Base-by-base conservation (phyloP, 805 yeast species). In the Suhomyces emberorum region DNA sequence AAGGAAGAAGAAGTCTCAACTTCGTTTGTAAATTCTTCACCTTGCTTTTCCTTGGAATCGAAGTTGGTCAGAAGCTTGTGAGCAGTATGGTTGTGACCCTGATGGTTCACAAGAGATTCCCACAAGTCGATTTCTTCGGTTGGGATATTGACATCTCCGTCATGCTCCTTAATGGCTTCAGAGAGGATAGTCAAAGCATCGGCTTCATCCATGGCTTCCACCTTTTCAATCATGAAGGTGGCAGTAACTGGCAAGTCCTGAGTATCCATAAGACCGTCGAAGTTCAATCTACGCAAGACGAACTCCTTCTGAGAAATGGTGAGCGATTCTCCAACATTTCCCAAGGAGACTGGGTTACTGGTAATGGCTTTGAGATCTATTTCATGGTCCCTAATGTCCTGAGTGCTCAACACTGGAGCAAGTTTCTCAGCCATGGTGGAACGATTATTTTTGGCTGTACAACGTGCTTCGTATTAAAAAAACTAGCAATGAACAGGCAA, bases 131-230 rank as follows among this genome's bases (percentile, higher is more conserved):
- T 53, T 27, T 57, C 69, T 6, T 41, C 44, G 3, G 51, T 32
- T 3, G 64, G 63, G 38, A 62, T 52, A 39, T 66, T 67, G 23
- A 57, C 56, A 39, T 67, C 72, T 10, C 45, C 58, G 0, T 44
- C 34, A 43, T 74, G 78, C 12, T 68, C 63, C 1, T 47, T 61
- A 3, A 68, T 41, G 4, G 73, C 68, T 12, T 60, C 55, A 21
- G 54, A 48, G 30, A 78, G 50, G 27, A 74, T 62, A 7, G 55
- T 58, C 1, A 65, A 25, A 0, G 77, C 66, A 26, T 71, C 73
- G 1, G 59, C 65, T 8, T 57, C 47, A 3, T 61, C 34, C 46
- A 70, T 42, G 18, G 46, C 42, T 46, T 55, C 60, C 32, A 70
- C 60, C 42, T 64, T 67, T 24, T 63, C 68, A 39, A 69, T 55